These are phyloP conservation scores for Thinopyrum elongatum DNA, from an alignment of 176 grass and related monocot genomes.

Conservation along the genomic window DNA sequence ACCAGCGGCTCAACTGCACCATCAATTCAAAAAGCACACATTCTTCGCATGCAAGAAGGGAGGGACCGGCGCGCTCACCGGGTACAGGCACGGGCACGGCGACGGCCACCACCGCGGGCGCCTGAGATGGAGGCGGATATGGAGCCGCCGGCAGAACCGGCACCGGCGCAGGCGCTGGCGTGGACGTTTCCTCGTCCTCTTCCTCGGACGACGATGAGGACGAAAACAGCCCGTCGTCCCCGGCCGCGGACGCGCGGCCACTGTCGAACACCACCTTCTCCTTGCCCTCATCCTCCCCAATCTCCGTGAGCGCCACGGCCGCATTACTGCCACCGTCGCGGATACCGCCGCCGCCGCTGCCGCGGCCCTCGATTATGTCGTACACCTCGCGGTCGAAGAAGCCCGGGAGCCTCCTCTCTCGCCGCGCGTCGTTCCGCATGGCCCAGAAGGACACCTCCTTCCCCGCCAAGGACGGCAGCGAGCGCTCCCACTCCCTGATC, in stretches of 20 bases:
- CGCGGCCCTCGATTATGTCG: slow-evolving; percentile 78
- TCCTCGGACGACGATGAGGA: slow-evolving; percentile 15
- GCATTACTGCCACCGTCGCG: neutral
- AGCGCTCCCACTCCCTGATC: slow-evolving; percentile 95
- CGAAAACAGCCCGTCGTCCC: slow-evolving; percentile 29
- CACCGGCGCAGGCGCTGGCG: neutral
- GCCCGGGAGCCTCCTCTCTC: slow-evolving; percentile 80
- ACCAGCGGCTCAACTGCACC: slow-evolving; percentile 12
- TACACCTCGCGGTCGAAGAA: slow-evolving; percentile 97
- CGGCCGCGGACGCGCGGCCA: neutral
- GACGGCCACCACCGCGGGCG: neutral
- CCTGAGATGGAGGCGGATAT: neutral
- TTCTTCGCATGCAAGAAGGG: slow-evolving; percentile 14
- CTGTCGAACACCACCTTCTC: slow-evolving; percentile 7
- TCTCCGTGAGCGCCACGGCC: slow-evolving; percentile 1
- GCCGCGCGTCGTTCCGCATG: slow-evolving; percentile 83
- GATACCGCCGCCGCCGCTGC: neutral
- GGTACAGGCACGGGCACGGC: slow-evolving; percentile 25
- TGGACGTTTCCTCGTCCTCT: slow-evolving; percentile 29
- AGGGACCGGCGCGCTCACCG: slow-evolving; percentile 30
- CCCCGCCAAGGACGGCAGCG: neutral
- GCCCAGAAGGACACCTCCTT: slow-evolving; percentile 81
- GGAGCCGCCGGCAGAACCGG: neutral
- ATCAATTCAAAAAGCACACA: neutral
- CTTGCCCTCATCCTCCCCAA: slow-evolving; percentile 24